Base-by-base conservation (phyloP, 305 asterid genomes). In the Vinca major region DNA sequence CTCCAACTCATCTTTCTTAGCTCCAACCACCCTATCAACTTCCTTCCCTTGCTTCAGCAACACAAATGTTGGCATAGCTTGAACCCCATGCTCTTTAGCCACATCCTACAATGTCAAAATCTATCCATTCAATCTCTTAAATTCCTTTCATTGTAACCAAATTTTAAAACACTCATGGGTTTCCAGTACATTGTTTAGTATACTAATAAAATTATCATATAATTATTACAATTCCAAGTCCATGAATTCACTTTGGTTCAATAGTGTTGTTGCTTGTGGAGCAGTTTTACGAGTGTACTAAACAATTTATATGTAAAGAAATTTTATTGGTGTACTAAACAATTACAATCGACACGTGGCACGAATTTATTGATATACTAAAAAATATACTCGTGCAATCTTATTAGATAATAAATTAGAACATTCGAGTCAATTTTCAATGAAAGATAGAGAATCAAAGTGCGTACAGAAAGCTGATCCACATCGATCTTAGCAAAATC, bases 11-110 rank as follows among this genome's bases (percentile, higher is more conserved):
- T 86, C 95, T 69, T 86, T 89, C 74, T 79, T 80, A 36, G 87
- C 87, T 73, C 98, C 96, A 41, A 88, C 68, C 62, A 92, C 89
- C 77, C 91, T 79, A 39, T 77, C 96, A 52, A 89, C 86, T 73
- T 82, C 96, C 76, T 85, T 92, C 41, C 96, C 98, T 80, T 88
- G 96, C 86, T 92, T 92, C 45, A 89, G 68, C 82, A 92, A 71
- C 81, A 92, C 62, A 74, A 92, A 92, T 47, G 98, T 86, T 2
- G 96, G 98, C 96, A 89, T 92, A 3, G 92, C 96, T 81, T 84
- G 81, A 80, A 92, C 96, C 16, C 19, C 79, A 50, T 74, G 86
- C 84, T 85, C 89, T 65, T 75, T 72, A 0, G 98, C 79, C 79
- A 86, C 95, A 55, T 81, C 94, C 97, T 91, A 63, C 67, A 6